Base-by-base conservation (phyloP, 805 yeast genomes). In the Zygosaccharomyces kombuchaensis region DNA sequence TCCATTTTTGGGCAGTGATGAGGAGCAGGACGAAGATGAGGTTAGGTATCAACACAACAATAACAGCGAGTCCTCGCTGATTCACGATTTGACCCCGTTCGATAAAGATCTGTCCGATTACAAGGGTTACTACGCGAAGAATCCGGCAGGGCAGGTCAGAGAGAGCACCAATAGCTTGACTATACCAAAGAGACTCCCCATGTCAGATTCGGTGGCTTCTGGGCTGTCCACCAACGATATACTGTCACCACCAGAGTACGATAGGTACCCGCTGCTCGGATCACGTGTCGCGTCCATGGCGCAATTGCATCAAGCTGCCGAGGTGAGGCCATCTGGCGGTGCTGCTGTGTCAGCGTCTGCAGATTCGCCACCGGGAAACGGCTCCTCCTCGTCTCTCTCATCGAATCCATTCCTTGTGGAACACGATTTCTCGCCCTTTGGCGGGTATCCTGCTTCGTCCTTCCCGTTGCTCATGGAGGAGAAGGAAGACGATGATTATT, bases 391-490 rank as follows among this genome's bases (percentile, higher is more conserved):
- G 5, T 57, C 58, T 25, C 47, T 55, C 8, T 58, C 60, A 4
- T 54, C 63, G 8, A 66, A 71, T 46, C 78, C 78, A 10, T 73
- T 73, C 53, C 48, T 74, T 39, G 73, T 71, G 34, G 81, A 75
- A 57, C 76, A 81, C 17, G 93, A 84, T 58, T 81, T 82, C 54
- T 80, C 86, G 39, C 99, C 98, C 2, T 91, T 91, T 69, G 99
- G 98, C 42, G 98, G 98, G 12, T 91, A 87, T 66, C 98, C 99
- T 0, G 95, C 96, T 7, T 75, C 89, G 13, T 81, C 88, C 4
- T 91, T 91, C 70, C 99, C 99, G 1, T 71, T 91, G 46, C 83
- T 78, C 56, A 81, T 93, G 52, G 96, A 91, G 48, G 98, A 91
- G 56, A 87, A 87, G 67, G 99, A 91, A 67, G 84, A 86, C 8